Conservation (phyloP, 495 filamentous ascomycete species). For the Podospora comata region DNA sequence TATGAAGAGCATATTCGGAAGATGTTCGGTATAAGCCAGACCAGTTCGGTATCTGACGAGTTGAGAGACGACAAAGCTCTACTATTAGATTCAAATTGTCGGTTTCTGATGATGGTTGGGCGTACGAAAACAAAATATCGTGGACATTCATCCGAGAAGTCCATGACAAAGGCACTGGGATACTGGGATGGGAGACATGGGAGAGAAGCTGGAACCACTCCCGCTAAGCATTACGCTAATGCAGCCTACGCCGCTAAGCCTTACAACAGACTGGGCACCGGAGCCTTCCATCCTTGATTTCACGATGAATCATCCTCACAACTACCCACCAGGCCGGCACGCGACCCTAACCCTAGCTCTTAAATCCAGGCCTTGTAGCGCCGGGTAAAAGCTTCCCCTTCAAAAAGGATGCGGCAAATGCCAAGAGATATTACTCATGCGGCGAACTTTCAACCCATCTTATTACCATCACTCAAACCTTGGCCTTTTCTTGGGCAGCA, state of each 20-base stretch:
- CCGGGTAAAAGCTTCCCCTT: not conserved
- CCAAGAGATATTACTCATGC: not conserved
- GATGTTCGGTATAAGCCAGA: no score
- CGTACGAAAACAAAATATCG: no score
- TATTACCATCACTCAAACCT: not conserved
- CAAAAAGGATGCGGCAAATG: not conserved
- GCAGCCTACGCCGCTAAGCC: not conserved
- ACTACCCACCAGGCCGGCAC: not conserved
- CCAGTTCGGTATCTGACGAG: no score
- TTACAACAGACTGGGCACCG: not conserved
- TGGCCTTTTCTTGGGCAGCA: not conserved
- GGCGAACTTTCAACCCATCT: not conserved
- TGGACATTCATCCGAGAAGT: no score
- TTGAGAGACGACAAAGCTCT: no score
- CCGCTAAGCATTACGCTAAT: not conserved
- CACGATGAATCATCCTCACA: not conserved
- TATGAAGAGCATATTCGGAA: no score
- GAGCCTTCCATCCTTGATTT: not conserved
- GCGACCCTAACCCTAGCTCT: not conserved
- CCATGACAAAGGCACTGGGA: no score
- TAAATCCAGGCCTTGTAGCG: not conserved
- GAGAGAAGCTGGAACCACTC: not conserved
- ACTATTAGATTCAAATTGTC: no score
- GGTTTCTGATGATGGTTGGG: no score
- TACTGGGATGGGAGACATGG: no score